These are phyloP conservation scores for Chalara sp. DNA, from an alignment of 2,329 filamentous ascomycete genomes.

Conservation along the genomic window DNA sequence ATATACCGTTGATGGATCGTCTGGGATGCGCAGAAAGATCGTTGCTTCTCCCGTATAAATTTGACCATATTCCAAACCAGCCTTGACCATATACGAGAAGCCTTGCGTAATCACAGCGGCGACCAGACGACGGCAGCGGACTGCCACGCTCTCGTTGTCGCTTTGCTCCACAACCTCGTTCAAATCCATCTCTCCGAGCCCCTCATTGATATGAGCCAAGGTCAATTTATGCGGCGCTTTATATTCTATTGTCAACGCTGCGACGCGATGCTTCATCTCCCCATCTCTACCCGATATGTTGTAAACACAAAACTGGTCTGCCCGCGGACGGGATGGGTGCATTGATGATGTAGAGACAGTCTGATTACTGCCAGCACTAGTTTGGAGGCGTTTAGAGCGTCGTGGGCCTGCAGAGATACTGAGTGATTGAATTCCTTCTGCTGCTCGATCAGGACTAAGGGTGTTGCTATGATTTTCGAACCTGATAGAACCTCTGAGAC, in stretches of 20 bases:
- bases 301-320: too few relatives aligned
- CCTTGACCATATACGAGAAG: slow-evolving; percentile 3
- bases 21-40: neutral
- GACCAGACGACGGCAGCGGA: neutral
- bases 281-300: neutral
- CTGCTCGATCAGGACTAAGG: too few relatives aligned
- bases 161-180: neutral
- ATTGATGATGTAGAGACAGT: too few relatives aligned
- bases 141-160: neutral
- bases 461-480: too few relatives aligned
- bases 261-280: neutral
- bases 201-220: neutral
- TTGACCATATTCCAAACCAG: neutral
- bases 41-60: slow-evolving; percentile 1
- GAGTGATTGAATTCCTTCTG: too few relatives aligned
- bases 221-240: slow-evolving; percentile 3
- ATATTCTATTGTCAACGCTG: slow-evolving; percentile 1
- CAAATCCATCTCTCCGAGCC: slow-evolving; percentile 1
- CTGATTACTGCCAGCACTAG: too few relatives aligned
- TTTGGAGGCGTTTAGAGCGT: too few relatives aligned
- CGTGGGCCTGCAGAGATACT: too few relatives aligned
- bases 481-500: too few relatives aligned
- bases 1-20: neutral
- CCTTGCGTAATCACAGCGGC: neutral
- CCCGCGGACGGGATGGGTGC: too few relatives aligned